Conservation (phyloP, 371 early-diverging fungal species). For the Enterocytospora artemiae region DNA sequence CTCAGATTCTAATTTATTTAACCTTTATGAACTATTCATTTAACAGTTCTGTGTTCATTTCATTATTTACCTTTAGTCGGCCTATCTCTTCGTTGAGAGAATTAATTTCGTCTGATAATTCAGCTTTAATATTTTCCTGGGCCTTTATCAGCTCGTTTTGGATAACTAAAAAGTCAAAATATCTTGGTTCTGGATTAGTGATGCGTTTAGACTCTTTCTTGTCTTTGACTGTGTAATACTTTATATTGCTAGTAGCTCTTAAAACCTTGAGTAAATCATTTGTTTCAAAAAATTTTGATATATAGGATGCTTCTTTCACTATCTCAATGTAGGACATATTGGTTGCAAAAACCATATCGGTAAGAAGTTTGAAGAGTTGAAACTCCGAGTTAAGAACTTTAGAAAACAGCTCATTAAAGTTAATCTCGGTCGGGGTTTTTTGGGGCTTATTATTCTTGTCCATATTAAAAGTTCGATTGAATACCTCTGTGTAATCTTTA, state of each 20-base stretch:
- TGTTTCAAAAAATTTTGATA: not conserved
- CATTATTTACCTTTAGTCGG: constrained; percentile 7
- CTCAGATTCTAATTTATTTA: no score
- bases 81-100: constrained; percentile 14
- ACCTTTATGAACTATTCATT: no score
- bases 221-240: not conserved
- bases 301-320: not conserved
- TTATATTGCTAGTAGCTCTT: not conserved
- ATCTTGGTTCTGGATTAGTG: not conserved
- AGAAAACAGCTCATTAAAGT: not conserved
- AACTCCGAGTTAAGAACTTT: not conserved
- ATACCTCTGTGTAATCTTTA: not conserved
- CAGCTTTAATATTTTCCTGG: constrained; percentile 40
- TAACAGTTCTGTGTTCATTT: constrained; percentile 6
- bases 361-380: not conserved
- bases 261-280: constrained; percentile 7
- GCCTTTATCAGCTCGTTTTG: constrained; percentile 47
- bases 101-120: constrained; percentile 15
- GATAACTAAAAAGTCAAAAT: constrained; percentile 47
- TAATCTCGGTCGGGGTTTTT: not conserved
- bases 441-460: no score
- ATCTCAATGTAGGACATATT: not conserved
- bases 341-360: constrained; percentile 1
- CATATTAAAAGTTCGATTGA: no score
- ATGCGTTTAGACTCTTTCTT: not conserved